Base-by-base conservation (phyloP, 2,329 filamentous ascomycete species). In the Chaetothyriales sp. region DNA sequence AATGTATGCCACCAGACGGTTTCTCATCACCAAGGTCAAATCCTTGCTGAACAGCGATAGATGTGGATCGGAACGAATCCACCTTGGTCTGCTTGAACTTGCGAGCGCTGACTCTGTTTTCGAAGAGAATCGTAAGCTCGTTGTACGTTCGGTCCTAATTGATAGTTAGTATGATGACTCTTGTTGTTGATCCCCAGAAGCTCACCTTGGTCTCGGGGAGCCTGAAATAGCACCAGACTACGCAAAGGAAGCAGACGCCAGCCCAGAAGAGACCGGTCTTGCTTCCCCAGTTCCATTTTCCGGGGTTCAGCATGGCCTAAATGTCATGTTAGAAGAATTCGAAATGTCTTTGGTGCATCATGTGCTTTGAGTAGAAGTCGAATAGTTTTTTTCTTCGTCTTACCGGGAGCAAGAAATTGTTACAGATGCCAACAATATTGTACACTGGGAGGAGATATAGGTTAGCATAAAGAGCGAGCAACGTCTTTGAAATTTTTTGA, bases 81-180 rank as follows among this genome's bases (percentile, higher is more conserved):
- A 69, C 66, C 33, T 59, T 54, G 29, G 64, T 65, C 1, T 60
- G 51, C 29, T 57, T 62, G 49, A 70, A 73, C 50, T 69, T 66
- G 19, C 69, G 63, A 8, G 70, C 70, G 8, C 63, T 56, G 7
- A 72, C 61, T 5, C 60, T 55, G 29, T 62, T 62, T 55, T 70
- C 67, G 54, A 73, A 73, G 43, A 73, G 62, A 46, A 70, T 61
- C 57, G 72, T 69, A 28, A 73, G 58, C 58, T 72, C 69, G 52
- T 56, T 57, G 49, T 67, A 70, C 1, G 68, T 69, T 19, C 69
- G 64, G 19, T 63, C 65, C 60, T 69, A 48, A 7, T 18, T 44
- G 1, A 29, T 4, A 20, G 49, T 55, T 22, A 58, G 52, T 40
- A 5, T 40, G 8, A n/a, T 2, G 8, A 25, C 18, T 18, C 18